Conservation (phyloP, 139 green algal species). For the Spirogloea muscicola region DNA sequence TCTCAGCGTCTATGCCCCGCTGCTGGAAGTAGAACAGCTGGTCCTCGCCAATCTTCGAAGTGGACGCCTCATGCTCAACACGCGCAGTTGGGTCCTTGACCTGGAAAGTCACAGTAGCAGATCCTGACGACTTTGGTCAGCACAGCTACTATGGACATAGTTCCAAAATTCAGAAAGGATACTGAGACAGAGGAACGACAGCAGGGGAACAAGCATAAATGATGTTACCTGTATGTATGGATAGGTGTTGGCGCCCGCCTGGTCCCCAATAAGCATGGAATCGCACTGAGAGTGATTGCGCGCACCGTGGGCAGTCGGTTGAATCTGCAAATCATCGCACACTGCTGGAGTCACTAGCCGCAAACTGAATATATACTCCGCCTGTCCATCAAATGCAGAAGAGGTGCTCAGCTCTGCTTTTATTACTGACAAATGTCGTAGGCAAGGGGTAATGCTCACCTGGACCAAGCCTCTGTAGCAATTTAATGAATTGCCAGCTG, state of each 20-base stretch:
- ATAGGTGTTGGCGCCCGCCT: conserved; percentile 95
- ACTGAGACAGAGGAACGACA: neutral
- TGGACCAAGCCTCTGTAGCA: conserved; percentile 84
- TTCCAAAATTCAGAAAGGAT: neutral
- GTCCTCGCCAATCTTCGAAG: conserved; percentile 97
- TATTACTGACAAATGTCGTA: no score
- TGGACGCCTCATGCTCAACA: conserved; percentile 97
- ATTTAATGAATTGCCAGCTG: conserved; percentile 75
- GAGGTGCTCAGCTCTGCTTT: no score
- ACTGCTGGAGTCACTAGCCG: no score
- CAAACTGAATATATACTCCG: no score
- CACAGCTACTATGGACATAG: conserved; percentile 46
- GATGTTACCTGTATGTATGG: conserved; percentile 97
- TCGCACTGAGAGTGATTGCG: conserved; percentile 97
- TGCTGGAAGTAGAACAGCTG: conserved; percentile 99
- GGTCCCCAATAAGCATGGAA: conserved; percentile 99
- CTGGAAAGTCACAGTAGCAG: conserved; percentile 6
- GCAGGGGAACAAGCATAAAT: no score
- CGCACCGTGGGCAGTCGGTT: conserved; percentile 71
- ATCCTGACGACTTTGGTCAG: no score
- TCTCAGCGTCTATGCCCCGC: conserved; percentile 83
- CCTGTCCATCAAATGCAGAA: neutral
- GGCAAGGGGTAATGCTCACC: no score
- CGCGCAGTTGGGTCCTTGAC: conserved; percentile 82
- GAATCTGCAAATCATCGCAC: no score